Base-by-base conservation (phyloP, 768 basidiomycete species). In the Suillus variegatus region DNA sequence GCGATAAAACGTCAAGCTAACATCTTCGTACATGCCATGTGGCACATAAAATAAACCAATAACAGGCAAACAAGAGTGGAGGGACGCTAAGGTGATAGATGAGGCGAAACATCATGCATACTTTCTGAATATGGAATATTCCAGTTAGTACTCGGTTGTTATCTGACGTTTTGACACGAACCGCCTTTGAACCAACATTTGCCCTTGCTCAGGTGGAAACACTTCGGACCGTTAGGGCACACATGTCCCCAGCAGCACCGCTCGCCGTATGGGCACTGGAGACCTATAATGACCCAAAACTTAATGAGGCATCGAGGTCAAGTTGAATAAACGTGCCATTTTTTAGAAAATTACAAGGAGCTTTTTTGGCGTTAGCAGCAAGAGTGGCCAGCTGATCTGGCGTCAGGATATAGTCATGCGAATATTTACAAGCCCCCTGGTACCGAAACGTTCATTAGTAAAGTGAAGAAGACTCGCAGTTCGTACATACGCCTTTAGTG, bases 181-280 rank as follows among this genome's bases (percentile, higher is more conserved):
- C 84, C 77, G 69, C 89, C 91, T 84, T 93, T 93, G 77, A 94
- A 94, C 91, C 92, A 93, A 73, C 92, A 94, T 77, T 90, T 93
- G 51, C 92, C 91, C 73, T 89, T 91, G 77, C 85, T 86, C 38
- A 89, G 78, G 75, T 90, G 89, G 55, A 76, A 79, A 70, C 89
- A 90, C 71, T 85, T 86, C 20, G 84, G 82, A n/a, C 92, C 92
- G 68, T 89, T 89, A 16, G 92, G 92, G 70, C 92, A 94, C 28
- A 86, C 80, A 73, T 94, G 92, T 9, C 92, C 92, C 91, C 92
- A 93, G 75, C 91, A 93, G 71, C 92, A 94, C 65, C 79, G 79
- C 51, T 86, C 85, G 49, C 89, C 91, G 68, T 88, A 88, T n/a
- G 91, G 91, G 69, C 92, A 93, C 61, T 83, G 84, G 35, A 88